A percentile compares a stretch with the other conserved stretches of the same genome.
Evolutionary conservation across 257 asterid species (phyloP).

Genomic region (Nicotiana otophora): DNA sequence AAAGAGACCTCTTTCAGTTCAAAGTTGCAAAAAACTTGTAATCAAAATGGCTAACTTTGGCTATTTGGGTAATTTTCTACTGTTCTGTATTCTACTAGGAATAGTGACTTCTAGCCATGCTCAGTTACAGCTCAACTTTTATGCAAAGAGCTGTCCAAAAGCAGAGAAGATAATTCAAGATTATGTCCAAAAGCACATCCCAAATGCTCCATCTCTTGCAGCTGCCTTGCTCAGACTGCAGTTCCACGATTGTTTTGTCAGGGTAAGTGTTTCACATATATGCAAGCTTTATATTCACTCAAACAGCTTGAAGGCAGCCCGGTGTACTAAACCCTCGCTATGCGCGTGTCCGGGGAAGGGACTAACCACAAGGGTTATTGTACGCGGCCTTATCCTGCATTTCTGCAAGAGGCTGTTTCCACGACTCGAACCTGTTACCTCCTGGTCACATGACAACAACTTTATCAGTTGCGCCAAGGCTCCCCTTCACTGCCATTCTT

Average conservation of each 20-base stretch:
- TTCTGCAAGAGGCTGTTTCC: too few relatives aligned
- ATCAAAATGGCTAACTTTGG: conserved; percentile 22
- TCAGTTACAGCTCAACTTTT: conserved; percentile 39
- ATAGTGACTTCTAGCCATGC: conserved; percentile 21
- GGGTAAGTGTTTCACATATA: conserved; percentile 1
- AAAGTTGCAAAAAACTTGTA: not conserved
- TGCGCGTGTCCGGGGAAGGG: too few relatives aligned
- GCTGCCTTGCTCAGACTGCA: conserved; percentile 38
- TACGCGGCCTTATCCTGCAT: too few relatives aligned
- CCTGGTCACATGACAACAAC: too few relatives aligned
- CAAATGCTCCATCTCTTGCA: conserved; percentile 55
- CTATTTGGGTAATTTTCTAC: not conserved
- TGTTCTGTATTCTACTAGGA: conserved; percentile 14
- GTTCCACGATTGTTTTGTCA: conserved; percentile 34
- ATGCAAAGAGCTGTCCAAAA: conserved; percentile 46
- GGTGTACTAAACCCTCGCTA: too few relatives aligned
- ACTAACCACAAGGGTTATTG: too few relatives aligned
- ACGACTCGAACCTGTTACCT: too few relatives aligned
- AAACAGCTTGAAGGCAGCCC: too few relatives aligned
- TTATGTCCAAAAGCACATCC: conserved; percentile 43
- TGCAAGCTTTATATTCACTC: not conserved
- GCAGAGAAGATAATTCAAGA: conserved; percentile 52
- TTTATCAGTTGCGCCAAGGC: too few relatives aligned
- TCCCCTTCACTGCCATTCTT: too few relatives aligned
- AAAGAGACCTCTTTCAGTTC: not conserved